Evolutionary conservation across 306 rosid genomes (phyloP), one percentile per base, ranked within the genome.

Genomic region (Begonia peltatifolia): DNA sequence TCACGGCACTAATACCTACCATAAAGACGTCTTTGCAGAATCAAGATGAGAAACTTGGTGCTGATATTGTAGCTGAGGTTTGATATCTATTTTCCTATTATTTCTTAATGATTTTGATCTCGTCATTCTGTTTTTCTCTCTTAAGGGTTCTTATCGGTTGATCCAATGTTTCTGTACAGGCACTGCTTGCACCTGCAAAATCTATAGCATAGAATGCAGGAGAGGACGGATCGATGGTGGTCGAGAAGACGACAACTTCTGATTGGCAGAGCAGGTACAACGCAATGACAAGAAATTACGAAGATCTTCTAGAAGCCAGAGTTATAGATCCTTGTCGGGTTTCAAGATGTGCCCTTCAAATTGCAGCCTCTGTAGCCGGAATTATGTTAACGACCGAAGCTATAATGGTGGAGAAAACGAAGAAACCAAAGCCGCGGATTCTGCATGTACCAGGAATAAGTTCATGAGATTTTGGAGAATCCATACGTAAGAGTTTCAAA

Each of bases 31-130:
- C 82, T 53, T 66, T 90, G 79, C 80, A 76, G 64, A 81, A 85
- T 75, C 71, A 25, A 47, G 85, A 85, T 35, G 97, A 90, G 85
- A 74, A 63, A 74, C 78, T 80, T 54, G 97, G 97, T 61, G 94
- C 87, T 23, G 97, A 90, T 65, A 76, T 90, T 71, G 83, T 90
- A 52, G 97, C 82, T 25, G 74, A 83, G 87, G 97, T 90, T 62
- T 67, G 61, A 57, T 44, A 3, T 59, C 56, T 52, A 41, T 35
- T 30, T 42, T 59, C 52, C 15, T 18, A 25, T 25, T 6, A 25
- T 3, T 25, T 25, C 6, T 25, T 25, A 25, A 25, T 30, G 38
- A 30, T 30, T 30, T 30, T 30, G 38, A 30, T 30, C 38, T 30
- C 9, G 6, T 30, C 6, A 20, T 20, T 20, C 23, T 20, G 23